A percentile compares a stretch with the other conserved stretches of the same genome.
phyloP scores from a whole-genome alignment of 805 yeast species.

The Cephaloascus albidus region DNA sequence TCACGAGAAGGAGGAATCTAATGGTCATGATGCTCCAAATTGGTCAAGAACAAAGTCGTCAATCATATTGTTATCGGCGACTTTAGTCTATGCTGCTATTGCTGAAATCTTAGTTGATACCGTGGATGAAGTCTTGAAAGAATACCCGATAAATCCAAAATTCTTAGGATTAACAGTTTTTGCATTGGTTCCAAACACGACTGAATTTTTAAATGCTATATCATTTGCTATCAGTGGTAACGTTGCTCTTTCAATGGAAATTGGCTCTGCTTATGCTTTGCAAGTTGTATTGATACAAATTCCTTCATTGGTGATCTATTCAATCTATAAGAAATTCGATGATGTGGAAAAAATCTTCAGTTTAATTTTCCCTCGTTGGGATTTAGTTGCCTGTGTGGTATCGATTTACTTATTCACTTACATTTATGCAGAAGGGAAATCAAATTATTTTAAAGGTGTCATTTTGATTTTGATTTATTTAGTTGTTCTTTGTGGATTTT shows the following conservation, averaged over 20 bases:
- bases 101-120: slow-evolving; percentile 92
- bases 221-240: slow-evolving; percentile 95
- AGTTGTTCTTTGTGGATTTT: slow-evolving; percentile 75
- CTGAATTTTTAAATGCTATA: slow-evolving; percentile 94
- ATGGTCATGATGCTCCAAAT: slow-evolving; percentile 83
- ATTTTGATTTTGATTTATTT: slow-evolving; percentile 72
- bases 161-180: slow-evolving; percentile 89
- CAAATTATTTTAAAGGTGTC: slow-evolving; percentile 93
- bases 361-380: slow-evolving; percentile 93
- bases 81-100: slow-evolving; percentile 80
- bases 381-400: slow-evolving; percentile 72
- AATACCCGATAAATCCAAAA: slow-evolving; percentile 81
- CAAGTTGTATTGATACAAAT: slow-evolving; percentile 93
- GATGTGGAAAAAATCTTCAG: slow-evolving; percentile 51
- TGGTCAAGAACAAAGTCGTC: slow-evolving; percentile 88
- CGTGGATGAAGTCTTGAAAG: slow-evolving; percentile 76
- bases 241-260: slow-evolving; percentile 94
- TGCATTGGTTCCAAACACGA: slow-evolving; percentile 94
- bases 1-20: slow-evolving; percentile 2
- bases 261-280: slow-evolving; percentile 94
- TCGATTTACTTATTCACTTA: slow-evolving; percentile 88
- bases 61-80: slow-evolving; percentile 72
- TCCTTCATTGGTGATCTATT: slow-evolving; percentile 78
- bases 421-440: slow-evolving; percentile 92
- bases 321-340: slow-evolving; percentile 38